Conservation (phyloP, 116 monocot species). For the Trichopus zeylanicus region DNA sequence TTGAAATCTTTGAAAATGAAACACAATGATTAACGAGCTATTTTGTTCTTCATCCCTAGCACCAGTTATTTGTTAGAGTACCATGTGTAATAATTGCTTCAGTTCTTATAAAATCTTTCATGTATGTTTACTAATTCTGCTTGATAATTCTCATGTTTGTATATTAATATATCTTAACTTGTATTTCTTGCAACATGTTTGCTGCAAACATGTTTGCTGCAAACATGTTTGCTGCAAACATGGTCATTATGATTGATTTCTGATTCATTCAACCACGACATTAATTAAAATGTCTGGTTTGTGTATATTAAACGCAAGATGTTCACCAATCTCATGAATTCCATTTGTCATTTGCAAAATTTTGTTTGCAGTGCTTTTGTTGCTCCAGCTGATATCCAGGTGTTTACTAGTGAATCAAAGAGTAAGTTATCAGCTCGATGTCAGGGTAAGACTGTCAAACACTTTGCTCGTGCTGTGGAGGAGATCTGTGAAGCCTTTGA, state of each 20-base stretch:
- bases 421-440: conserved; percentile 50
- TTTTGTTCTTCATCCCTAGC: no score
- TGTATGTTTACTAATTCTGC: no score
- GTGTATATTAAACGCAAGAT: neutral
- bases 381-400: conserved; percentile 73
- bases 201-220: neutral
- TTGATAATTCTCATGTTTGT: no score
- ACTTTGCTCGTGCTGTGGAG: conserved; percentile 73
- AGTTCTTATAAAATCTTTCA: no score
- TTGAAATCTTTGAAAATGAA: no score
- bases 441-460: conserved; percentile 57
- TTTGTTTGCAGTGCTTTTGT: conserved; percentile 76
- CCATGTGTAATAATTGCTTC: no score
- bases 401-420: conserved; percentile 72
- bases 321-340: neutral
- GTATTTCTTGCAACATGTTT: neutral
- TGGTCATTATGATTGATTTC: neutral
- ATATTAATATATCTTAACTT: neutral
- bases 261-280: neutral
- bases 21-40: no score
- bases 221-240: neutral
- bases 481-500: conserved; percentile 83
- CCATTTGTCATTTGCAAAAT: neutral
- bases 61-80: no score
- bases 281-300: neutral